Conservation (phyloP, 345 rosid genomes). For the Gossypium turneri region DNA sequence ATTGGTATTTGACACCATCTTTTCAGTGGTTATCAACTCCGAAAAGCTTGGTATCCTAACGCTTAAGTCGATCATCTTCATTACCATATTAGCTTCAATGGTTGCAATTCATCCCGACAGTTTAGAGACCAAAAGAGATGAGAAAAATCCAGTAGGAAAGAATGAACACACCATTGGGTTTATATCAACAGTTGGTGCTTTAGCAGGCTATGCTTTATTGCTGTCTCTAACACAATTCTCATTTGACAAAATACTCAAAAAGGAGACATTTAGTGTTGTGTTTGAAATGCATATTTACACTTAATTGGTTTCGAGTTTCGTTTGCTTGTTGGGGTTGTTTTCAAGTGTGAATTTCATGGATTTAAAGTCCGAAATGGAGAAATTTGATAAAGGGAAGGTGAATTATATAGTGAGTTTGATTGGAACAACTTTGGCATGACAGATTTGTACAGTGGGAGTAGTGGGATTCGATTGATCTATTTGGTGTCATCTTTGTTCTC, state of each 20-base stretch:
- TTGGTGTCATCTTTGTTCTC: constrained; percentile 38
- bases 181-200: constrained; percentile 34
- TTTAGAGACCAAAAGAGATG: not conserved
- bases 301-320: constrained; percentile 32
- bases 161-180: constrained; percentile 20
- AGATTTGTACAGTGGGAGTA: constrained; percentile 32
- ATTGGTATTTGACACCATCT: too few species aligned
- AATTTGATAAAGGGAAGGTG: constrained; percentile 25
- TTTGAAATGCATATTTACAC: constrained; percentile 47
- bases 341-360: constrained; percentile 34
- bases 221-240: constrained; percentile 40
- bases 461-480: constrained; percentile 36
- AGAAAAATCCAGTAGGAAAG: constrained; percentile 19
- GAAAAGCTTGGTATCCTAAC: too few species aligned
- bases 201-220: constrained; percentile 36
- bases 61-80: too few species aligned
- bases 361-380: constrained; percentile 31
- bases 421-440: constrained; percentile 38
- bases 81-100: too few species aligned
- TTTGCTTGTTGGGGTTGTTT: constrained; percentile 28
- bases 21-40: too few species aligned
- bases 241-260: constrained; percentile 25
- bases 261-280: constrained; percentile 31
- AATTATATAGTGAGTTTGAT: constrained; percentile 26
- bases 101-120: constrained; percentile 26